A percentile compares a stretch with the other conserved stretches of the same genome.
Conservation (phyloP, 495 filamentous ascomycete species). For the Gamarada debralockiae region DNA sequence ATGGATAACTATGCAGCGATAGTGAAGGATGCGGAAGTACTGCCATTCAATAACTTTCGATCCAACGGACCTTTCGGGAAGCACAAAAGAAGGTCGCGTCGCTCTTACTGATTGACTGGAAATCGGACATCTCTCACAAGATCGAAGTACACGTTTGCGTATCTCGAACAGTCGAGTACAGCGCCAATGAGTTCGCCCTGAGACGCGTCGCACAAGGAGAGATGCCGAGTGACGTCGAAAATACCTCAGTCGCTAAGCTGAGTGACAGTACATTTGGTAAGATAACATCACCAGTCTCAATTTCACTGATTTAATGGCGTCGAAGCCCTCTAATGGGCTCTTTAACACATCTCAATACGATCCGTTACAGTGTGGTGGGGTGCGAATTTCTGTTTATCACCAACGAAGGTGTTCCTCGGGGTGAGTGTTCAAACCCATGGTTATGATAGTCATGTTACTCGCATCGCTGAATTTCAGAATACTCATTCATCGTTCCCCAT, state of each 20-base stretch:
- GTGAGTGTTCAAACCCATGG: too few relatives aligned
- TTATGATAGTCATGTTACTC: too few relatives aligned
- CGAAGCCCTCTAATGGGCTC: slow-evolving; percentile 55
- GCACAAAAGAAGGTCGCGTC: slow-evolving; percentile 65
- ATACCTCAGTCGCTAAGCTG: slow-evolving; percentile 60
- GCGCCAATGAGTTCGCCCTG: slow-evolving; percentile 73
- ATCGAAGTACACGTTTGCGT: slow-evolving; percentile 63
- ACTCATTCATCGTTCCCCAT: slow-evolving; percentile 61
- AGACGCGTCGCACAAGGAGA: slow-evolving; percentile 53
- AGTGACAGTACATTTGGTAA: slow-evolving; percentile 51
- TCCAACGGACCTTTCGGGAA: slow-evolving; percentile 48
- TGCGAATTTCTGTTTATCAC: slow-evolving; percentile 46
- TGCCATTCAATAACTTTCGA: slow-evolving; percentile 44
- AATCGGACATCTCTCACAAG: slow-evolving; percentile 58
- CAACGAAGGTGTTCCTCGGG: slow-evolving; percentile 63
- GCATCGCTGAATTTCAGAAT: slow-evolving; percentile 20
- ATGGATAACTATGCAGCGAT: slow-evolving; percentile 66
- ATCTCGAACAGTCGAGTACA: slow-evolving; percentile 72
- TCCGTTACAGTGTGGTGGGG: slow-evolving; percentile 51
- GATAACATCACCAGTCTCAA: slow-evolving; percentile 54
- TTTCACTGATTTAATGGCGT: slow-evolving; percentile 66
- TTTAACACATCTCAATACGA: slow-evolving; percentile 22
- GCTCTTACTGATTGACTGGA: slow-evolving; percentile 63
- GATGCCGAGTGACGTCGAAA: slow-evolving; percentile 49
- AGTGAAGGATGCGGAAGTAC: slow-evolving; percentile 70